Percentiles rank a stretch among this genome's conserved stretches.
These are phyloP conservation scores for Dactylellina drechsleri DNA, from an alignment of 2,329 filamentous ascomycete species.

Conservation along the genomic window DNA sequence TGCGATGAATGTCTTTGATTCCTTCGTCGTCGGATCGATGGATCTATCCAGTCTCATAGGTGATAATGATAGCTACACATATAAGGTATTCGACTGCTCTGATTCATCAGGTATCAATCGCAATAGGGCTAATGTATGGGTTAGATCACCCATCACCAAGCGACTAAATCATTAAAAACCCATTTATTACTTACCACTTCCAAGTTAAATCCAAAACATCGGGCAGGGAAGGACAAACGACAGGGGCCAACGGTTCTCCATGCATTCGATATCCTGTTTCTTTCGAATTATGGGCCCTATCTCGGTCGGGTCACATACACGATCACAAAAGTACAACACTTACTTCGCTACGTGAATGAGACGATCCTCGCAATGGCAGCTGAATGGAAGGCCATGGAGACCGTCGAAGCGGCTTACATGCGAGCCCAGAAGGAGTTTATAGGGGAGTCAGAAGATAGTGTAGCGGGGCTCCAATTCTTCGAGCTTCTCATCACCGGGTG, in stretches of 20 bases:
- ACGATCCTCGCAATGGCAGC: constrained; percentile 79
- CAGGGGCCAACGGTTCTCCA: constrained; percentile 66
- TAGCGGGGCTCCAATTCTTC: constrained; percentile 58
- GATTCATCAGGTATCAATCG: constrained; percentile 1
- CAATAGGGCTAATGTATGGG: background rate
- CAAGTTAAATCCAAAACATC: constrained; percentile 60
- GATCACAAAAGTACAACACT: constrained; percentile 84
- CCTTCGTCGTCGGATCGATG: constrained; percentile 59
- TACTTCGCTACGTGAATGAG: constrained; percentile 85
- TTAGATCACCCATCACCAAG: constrained; percentile 57
- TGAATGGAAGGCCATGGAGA: constrained; percentile 84
- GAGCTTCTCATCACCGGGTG: constrained; percentile 59
- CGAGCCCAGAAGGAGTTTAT: constrained; percentile 80
- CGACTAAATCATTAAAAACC: constrained; percentile 57
- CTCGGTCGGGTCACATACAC: constrained; percentile 86
- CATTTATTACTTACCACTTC: constrained; percentile 57
- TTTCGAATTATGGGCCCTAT: constrained; percentile 80
- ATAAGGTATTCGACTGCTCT: constrained; percentile 18
- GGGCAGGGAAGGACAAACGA: constrained; percentile 14
- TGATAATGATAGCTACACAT: constrained; percentile 51
- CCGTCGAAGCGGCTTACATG: constrained; percentile 81
- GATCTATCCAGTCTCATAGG: constrained; percentile 57
- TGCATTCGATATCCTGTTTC: constrained; percentile 83
- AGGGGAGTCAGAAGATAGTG: constrained; percentile 60
- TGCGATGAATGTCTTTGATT: constrained; percentile 59